Base-by-base conservation (phyloP, 805 yeast species). In the Starmerella bombicola region DNA sequence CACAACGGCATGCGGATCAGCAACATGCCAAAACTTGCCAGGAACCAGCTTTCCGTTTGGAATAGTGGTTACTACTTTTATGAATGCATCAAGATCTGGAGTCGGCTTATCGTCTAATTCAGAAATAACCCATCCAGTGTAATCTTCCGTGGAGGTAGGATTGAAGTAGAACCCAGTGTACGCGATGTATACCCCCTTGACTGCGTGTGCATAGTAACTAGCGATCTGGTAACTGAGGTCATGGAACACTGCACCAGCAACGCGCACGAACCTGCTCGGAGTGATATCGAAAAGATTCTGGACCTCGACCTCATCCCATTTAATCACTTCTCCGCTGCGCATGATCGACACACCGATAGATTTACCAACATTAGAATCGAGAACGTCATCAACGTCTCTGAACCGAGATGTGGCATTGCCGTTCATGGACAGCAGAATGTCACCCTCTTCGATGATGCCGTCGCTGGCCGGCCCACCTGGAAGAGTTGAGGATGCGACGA, bases 221-320 rank as follows among this genome's bases (percentile, higher is more conserved):
- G 95, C 95, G 63, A 85, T 68, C 60, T 86, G 95, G 58, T 86
- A 86, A 37, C 93, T 79, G 49, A 86, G 62, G 39, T 81, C 78
- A 55, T 85, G 84, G 62, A 85, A 83, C 0, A 83, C 72, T 1
- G 93, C 93, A 41, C 95, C 95, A 36, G 80, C 78, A 6, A 81
- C 88, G 40, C 78, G 79, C 4, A 86, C 76, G 57, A 74, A 84
- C 48, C 85, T 68, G 54, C 71, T 73, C 23, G 96, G 96, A 0
- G 95, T 80, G 25, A 85, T 81, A 5, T 69, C 65, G 57, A 85
- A 94, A 44, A 86, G 65, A 54, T 86, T 80, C 29, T 79, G 84
- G 32, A 86, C 79, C 16, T 53, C 58, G 40, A 82, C 71, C 4
- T 47, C 57, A 23, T 74, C 68, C n/a, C n/a, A n/a, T 4, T 52